Evolutionary conservation across 225 moss, liverwort and hornwort species (phyloP).

Genomic region (Physcomitrellopsis africana): DNA sequence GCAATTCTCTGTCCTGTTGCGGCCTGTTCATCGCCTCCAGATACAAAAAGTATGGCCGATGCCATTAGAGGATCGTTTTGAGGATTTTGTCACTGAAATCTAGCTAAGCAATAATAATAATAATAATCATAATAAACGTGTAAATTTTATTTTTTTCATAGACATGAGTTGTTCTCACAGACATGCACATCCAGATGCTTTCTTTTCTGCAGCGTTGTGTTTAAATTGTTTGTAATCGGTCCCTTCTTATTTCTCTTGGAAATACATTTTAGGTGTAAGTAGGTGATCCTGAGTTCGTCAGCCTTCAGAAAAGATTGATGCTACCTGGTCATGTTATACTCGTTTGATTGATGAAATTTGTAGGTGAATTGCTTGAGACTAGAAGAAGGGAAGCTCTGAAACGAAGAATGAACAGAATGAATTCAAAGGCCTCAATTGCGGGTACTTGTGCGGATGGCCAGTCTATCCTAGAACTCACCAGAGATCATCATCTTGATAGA

Average conservation of each 20-base stretch:
- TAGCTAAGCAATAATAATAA: background rate
- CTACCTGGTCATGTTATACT: conserved; percentile 19
- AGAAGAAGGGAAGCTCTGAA: conserved; percentile 38
- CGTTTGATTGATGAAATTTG: conserved; percentile 22
- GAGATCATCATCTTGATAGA: conserved; percentile 78
- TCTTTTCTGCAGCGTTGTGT: conserved; percentile 16
- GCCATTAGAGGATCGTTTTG: conserved; percentile 13
- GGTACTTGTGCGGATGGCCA: conserved; percentile 46
- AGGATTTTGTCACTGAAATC: conserved; percentile 22
- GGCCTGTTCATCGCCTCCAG: conserved; percentile 45
- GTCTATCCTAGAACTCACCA: conserved; percentile 61
- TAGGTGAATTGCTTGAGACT: conserved; percentile 48
- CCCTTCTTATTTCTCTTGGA: conserved; percentile 1
- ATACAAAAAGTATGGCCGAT: conserved; percentile 38
- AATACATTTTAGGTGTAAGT: background rate
- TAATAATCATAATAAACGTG: background rate
- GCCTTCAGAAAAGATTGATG: conserved; percentile 7
- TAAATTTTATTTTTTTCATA: background rate
- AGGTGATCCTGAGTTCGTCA: conserved; percentile 1
- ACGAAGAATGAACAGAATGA: conserved; percentile 49
- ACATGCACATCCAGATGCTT: too few relatives aligned
- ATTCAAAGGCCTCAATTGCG: conserved; percentile 21
- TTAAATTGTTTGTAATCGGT: conserved; percentile 15
- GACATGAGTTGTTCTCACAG: conserved; percentile 1
- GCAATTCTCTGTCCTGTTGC: conserved; percentile 71